Base-by-base conservation (phyloP, 2,329 filamentous ascomycete genomes). In the Fusarium hostae region DNA sequence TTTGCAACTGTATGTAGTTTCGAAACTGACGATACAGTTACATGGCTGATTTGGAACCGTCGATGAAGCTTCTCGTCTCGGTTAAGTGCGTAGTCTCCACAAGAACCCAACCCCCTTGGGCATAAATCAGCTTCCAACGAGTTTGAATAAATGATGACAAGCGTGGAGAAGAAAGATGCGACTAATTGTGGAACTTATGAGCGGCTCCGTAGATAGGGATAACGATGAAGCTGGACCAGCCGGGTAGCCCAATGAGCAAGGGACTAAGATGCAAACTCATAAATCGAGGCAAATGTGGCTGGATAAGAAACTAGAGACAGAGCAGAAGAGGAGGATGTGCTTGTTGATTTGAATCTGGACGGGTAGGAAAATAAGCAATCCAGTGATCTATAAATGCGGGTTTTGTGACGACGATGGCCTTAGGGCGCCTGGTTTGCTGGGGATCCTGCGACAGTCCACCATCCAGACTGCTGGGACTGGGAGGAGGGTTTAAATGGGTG, bases 401-500 rank as follows among this genome's bases (percentile, higher is more conserved):
- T 43, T 68, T 62, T 67, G 70, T 58, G 67, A 71, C 74, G 55
- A 63, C 62, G 61, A 69, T 43, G 44, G 54, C 35, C 59, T 61
- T 71, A 70, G 67, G 73, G 71, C 60, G 59, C 52, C 32, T 39
- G 32, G 22, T 28, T 64, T 66, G 64, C 63, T 71, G 56, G 62
- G 62, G 74, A 62, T 66, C 67, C 59, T 64, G 68, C 60, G 50
- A 56, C 60, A 65, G 69, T 68, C 63, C 61, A 62, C 56, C 57
- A 70, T 61, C 55, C 60, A 71, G 48, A 72, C 68, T 70, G 57
- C 72, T 72, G 70, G 65, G 63, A 70, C 72, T 72, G 64, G 63
- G 61, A 70, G 62, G 63, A 71, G 69, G 59, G 72, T 59, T 75
- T 70, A 74, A 72, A 72, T 62, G 61, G 72, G 70, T 77, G 75